Conservation (phyloP, 345 rosid species). For the Erodium maritimum region DNA sequence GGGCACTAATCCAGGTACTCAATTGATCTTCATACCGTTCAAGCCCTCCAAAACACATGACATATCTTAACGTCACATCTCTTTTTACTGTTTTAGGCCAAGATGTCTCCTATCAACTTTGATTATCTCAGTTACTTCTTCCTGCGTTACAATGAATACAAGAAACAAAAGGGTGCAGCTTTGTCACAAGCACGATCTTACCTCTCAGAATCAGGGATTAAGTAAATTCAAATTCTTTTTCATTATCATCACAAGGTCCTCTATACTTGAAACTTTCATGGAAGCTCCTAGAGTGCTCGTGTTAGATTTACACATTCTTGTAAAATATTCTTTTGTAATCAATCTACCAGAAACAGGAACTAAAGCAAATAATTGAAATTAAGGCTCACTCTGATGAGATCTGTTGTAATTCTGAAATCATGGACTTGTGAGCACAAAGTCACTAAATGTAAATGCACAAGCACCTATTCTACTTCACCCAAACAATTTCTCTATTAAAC, state of each 20-base stretch:
- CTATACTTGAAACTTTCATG: conserved; percentile 5
- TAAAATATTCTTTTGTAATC: conserved; percentile 8
- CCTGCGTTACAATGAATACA: conserved; percentile 76
- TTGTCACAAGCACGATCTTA: conserved; percentile 46
- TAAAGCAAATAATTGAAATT: neutral
- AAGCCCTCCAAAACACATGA: neutral
- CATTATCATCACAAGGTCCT: neutral
- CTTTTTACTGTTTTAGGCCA: conserved; percentile 39
- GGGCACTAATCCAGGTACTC: conserved; percentile 89
- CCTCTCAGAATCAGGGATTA: conserved; percentile 22
- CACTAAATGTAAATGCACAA: neutral
- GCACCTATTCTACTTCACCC: neutral
- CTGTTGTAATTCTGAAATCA: conserved; percentile 1
- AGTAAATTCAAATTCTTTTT: conserved; percentile 1
- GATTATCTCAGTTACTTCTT: conserved; percentile 80
- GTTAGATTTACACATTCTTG: conserved; percentile 5
- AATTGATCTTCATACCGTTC: neutral
- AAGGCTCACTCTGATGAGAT: neutral
- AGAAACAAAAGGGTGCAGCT: conserved; percentile 47
- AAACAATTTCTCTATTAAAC: too few relatives aligned
- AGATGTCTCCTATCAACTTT: conserved; percentile 83
- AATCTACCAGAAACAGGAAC: conserved; percentile 3
- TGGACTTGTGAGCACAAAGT: too few relatives aligned
- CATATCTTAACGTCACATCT: neutral
- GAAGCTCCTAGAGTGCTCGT: neutral